These are phyloP conservation scores for Silene uniflora DNA, from an alignment of 148 eudicot species.

Conservation along the genomic window DNA sequence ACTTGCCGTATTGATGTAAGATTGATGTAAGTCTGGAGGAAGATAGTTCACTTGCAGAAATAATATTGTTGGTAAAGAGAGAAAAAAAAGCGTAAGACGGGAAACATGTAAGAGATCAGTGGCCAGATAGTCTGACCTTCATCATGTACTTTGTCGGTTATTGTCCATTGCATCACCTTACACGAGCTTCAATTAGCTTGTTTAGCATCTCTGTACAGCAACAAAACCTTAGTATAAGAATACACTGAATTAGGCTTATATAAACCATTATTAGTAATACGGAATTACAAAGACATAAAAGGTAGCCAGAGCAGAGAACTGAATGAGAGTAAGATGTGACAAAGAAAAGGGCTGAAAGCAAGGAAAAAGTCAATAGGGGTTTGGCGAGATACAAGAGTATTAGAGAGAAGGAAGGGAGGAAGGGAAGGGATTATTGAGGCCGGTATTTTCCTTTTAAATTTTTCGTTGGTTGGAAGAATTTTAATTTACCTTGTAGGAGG, in stretches of 20 bases:
- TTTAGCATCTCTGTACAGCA: not conserved
- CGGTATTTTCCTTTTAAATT: not conserved
- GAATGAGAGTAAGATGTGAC: not conserved
- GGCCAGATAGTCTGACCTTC: not conserved
- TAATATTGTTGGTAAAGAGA: not conserved
- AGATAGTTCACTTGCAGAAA: not conserved
- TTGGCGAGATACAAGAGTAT: not conserved
- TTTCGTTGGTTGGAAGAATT: not conserved
- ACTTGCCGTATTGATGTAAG: not conserved
- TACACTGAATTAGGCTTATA: not conserved
- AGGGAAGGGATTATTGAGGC: too few relatives aligned
- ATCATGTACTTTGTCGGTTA: constrained; percentile 3
- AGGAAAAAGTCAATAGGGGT: not conserved
- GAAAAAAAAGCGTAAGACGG: not conserved
- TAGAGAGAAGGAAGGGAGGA: not conserved
- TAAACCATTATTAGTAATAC: not conserved
- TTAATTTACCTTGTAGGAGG: not conserved
- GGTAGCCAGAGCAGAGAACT: not conserved
- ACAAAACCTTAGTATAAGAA: not conserved
- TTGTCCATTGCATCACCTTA: not conserved
- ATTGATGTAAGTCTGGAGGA: not conserved
- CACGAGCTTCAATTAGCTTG: not conserved
- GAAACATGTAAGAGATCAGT: not conserved
- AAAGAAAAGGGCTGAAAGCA: not conserved
- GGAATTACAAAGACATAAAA: not conserved